A percentile compares a stretch with the other conserved stretches of the same genome.
Evolutionary conservation across 306 rosid species (phyloP).

Genomic region (Cucumis hystrix): DNA sequence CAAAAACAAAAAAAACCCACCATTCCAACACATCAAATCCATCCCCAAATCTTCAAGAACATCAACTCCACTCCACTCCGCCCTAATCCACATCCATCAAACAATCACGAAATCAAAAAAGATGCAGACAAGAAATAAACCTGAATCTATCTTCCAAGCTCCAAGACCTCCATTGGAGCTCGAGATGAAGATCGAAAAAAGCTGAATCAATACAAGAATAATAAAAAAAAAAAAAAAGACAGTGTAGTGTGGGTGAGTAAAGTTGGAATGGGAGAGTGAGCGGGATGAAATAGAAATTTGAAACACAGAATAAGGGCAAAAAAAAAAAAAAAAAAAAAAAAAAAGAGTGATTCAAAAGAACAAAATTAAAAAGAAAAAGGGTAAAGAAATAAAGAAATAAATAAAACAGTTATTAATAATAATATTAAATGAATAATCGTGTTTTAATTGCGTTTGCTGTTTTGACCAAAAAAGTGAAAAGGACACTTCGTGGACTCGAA

Average conservation of each 20-base stretch:
- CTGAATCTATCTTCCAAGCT: slow-evolving; percentile 35
- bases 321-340: not conserved
- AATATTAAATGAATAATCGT: slow-evolving; percentile 4
- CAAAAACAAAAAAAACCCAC: not conserved
- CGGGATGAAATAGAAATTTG: slow-evolving; percentile 10
- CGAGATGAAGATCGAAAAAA: slow-evolving; percentile 9
- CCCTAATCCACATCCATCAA: slow-evolving; percentile 4
- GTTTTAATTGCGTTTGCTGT: slow-evolving; percentile 5
- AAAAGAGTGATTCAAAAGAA: not conserved
- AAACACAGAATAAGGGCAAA: not conserved
- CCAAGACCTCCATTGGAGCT: slow-evolving; percentile 20
- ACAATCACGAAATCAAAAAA: not conserved
- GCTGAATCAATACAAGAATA: not conserved
- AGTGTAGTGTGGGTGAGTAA: slow-evolving; percentile 1
- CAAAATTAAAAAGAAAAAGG: not conserved
- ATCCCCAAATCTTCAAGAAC: slow-evolving; percentile 1
- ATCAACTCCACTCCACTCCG: slow-evolving; percentile 4
- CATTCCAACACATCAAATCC: not conserved
- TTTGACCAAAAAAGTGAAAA: slow-evolving; percentile 6
- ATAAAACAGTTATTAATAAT: not conserved
- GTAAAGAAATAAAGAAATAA: not conserved
- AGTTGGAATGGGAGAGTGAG: slow-evolving; percentile 4
- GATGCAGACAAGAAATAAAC: slow-evolving; percentile 16
- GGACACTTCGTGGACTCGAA: not conserved
- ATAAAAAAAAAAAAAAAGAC: not conserved